Evolutionary conservation across 208 protist genomes (phyloP).

Genomic region (Acanthamoeba sp.): DNA sequence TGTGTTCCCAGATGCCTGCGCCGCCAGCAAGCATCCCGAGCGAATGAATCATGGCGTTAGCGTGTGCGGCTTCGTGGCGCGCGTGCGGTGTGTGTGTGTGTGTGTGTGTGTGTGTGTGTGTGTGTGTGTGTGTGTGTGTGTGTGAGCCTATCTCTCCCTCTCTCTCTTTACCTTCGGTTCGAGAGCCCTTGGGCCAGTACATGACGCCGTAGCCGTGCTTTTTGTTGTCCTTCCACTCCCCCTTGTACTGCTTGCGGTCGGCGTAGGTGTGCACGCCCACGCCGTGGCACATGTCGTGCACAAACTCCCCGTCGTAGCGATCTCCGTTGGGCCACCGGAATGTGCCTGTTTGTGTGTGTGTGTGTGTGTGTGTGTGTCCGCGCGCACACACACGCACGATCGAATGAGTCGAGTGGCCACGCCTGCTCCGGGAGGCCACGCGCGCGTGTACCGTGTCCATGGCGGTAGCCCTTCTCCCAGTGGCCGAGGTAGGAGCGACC

Average conservation of each 20-base stretch:
- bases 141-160: too few species aligned
- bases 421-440: neutral
- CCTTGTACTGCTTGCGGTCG: conserved; percentile 63
- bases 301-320: conserved; percentile 50
- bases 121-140: too few species aligned
- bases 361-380: neutral
- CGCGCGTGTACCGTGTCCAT: neutral
- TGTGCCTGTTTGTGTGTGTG: neutral
- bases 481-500: conserved; percentile 5
- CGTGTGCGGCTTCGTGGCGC: too few species aligned
- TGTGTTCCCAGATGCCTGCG: conserved; percentile 32
- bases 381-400: neutral
- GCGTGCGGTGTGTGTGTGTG: too few species aligned
- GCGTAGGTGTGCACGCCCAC: conserved; percentile 67
- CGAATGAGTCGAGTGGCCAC: neutral
- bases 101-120: too few species aligned
- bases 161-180: neutral
- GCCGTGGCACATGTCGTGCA: conserved; percentile 47
- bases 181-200: conserved; percentile 30
- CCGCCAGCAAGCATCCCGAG: too few species aligned
- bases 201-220: conserved; percentile 59
- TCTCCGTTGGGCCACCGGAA: conserved; percentile 65
- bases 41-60: too few species aligned
- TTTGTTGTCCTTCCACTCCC: conserved; percentile 58
- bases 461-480: conserved; percentile 43